These are phyloP conservation scores for Mycena vitilis DNA, from an alignment of 768 basidiomycete genomes.

Conservation along the genomic window DNA sequence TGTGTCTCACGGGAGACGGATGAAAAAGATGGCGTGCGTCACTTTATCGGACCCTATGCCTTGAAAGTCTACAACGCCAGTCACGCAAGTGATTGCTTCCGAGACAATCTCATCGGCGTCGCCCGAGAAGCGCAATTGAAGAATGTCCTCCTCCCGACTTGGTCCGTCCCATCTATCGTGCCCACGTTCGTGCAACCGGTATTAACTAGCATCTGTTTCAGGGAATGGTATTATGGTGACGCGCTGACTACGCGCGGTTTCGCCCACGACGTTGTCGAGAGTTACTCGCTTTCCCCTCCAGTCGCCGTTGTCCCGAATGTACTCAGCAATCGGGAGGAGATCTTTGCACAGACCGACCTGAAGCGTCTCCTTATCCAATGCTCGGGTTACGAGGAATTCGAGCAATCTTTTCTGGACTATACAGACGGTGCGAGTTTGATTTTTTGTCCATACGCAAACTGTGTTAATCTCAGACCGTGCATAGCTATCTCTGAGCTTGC, in stretches of 20 bases:
- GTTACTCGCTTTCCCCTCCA: constrained; percentile 4
- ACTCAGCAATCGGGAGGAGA: constrained; percentile 12
- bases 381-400: constrained; percentile 17
- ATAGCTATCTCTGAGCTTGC: constrained; percentile 42
- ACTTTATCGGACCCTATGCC: constrained; percentile 22
- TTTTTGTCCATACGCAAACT: constrained; percentile 11
- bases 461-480: background rate
- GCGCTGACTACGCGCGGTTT: constrained; percentile 10
- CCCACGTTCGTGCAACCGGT: background rate
- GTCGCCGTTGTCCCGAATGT: constrained; percentile 15
- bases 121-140: constrained; percentile 11
- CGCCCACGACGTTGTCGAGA: constrained; percentile 11
- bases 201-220: too few relatives aligned
- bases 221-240: too few relatives aligned
- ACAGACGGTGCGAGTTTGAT: constrained; percentile 10
- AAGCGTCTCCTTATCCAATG: constrained; percentile 21
- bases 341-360: constrained; percentile 22
- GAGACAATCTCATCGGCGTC: constrained; percentile 4
- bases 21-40: background rate
- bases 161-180: constrained; percentile 12
- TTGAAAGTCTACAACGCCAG: constrained; percentile 18
- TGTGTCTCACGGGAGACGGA: constrained; percentile 24
- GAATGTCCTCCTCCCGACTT: constrained; percentile 26
- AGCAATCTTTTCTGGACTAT: constrained; percentile 10
- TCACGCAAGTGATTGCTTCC: constrained; percentile 12